These are phyloP conservation scores for Lobosporangium transversale DNA, from an alignment of 192 early-diverging fungal species.

Conservation along the genomic window DNA sequence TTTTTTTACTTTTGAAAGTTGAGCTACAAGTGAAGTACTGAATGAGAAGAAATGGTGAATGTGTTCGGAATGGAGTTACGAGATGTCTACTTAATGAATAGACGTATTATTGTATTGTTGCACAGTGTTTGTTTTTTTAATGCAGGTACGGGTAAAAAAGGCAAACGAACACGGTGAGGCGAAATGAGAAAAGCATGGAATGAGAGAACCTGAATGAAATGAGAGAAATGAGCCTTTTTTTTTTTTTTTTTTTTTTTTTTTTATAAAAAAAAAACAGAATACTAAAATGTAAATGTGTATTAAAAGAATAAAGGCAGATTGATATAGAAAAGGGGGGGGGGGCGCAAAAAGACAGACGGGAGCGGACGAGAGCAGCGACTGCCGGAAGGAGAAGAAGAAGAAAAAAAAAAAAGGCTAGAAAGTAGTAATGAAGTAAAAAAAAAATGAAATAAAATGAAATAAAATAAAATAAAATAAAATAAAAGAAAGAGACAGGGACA, in stretches of 20 bases:
- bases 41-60: too few species aligned
- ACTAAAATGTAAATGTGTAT: neutral
- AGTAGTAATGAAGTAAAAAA: neutral
- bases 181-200: neutral
- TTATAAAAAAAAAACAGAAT: too few species aligned
- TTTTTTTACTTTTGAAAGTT: neutral
- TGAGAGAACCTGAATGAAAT: neutral
- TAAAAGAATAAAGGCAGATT: neutral
- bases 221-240: neutral
- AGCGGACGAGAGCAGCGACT: neutral
- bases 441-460: neutral
- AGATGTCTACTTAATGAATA: too few species aligned
- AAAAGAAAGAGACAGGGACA: neutral
- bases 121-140: too few species aligned
- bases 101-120: too few species aligned
- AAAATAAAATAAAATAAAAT: neutral
- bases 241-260: too few species aligned
- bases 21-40: too few species aligned
- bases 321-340: neutral
- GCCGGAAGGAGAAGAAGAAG: neutral
- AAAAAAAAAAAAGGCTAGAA: conserved; percentile 1
- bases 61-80: too few species aligned
- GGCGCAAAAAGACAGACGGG: neutral
- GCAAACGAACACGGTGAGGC: neutral
- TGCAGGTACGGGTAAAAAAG: neutral